phyloP scores from a whole-genome alignment of 129 eudicot species.

The Silybum marianum region DNA sequence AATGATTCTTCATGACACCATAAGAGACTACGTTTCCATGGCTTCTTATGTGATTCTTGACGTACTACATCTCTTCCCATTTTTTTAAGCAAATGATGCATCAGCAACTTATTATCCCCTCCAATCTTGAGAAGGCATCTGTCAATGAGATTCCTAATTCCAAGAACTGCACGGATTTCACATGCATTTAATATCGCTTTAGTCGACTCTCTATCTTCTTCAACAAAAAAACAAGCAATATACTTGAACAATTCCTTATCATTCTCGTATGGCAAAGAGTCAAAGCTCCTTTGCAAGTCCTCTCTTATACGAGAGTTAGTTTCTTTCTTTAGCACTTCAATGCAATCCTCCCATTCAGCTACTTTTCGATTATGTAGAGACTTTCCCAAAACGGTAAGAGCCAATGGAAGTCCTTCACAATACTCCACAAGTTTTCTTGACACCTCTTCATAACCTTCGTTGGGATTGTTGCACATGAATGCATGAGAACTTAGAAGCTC shows the following conservation, averaged over 20 bases:
- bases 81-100: slow-evolving; percentile 22
- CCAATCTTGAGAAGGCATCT: slow-evolving; percentile 6
- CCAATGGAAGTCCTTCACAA: slow-evolving; percentile 39
- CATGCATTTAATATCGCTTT: slow-evolving; percentile 10
- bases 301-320: not conserved
- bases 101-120: not conserved
- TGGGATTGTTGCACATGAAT: slow-evolving; percentile 10
- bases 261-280: not conserved
- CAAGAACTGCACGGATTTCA: not conserved
- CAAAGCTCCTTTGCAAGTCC: not conserved
- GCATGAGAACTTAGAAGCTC: slow-evolving; percentile 38
- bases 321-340: slow-evolving; percentile 6
- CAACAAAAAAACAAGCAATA: slow-evolving; percentile 34
- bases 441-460: slow-evolving; percentile 10
- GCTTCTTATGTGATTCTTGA: slow-evolving; percentile 17
- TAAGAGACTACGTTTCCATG: not conserved
- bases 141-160: slow-evolving; percentile 11
- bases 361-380: not conserved
- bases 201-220: not conserved
- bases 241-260: slow-evolving; percentile 21
- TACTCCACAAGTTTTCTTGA: slow-evolving; percentile 15
- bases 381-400: slow-evolving; percentile 32
- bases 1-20: slow-evolving; percentile 13
- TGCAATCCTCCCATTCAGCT: slow-evolving; percentile 17
- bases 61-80: slow-evolving; percentile 31